Evolutionary conservation across 345 rosid species (phyloP).

Genomic region (Fremontodendron californicum): DNA sequence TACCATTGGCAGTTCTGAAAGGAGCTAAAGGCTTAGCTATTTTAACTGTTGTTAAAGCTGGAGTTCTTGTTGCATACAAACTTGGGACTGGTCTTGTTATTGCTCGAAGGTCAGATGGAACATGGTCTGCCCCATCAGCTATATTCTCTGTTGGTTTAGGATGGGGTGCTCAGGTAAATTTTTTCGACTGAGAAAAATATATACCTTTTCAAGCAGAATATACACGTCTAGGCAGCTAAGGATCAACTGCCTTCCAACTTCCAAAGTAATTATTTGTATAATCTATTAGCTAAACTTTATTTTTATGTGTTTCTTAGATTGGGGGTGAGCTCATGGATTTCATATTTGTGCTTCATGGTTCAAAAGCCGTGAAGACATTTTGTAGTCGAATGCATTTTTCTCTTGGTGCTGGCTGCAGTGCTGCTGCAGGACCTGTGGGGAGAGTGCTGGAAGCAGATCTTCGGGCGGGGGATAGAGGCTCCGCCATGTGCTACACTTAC

Average conservation of each 20-base stretch:
- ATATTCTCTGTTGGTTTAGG: slow-evolving; percentile 81
- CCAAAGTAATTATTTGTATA: not conserved
- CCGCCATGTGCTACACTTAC: slow-evolving; percentile 75
- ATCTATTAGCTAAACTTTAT: not conserved
- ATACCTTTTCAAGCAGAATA: not conserved
- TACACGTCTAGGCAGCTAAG: not conserved
- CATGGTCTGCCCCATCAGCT: too few species aligned
- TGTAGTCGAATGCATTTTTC: too few species aligned
- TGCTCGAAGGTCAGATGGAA: too few species aligned
- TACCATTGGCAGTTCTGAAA: slow-evolving; percentile 71
- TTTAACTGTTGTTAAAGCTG: slow-evolving; percentile 96
- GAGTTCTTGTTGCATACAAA: slow-evolving; percentile 70
- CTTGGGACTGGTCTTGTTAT: slow-evolving; percentile 88
- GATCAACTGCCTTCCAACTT: not conserved
- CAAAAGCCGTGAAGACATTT: too few species aligned
- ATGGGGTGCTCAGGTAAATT: slow-evolving; percentile 96
- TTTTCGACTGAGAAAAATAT: not conserved
- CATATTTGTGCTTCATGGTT: slow-evolving; percentile 75
- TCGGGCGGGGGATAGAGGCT: slow-evolving; percentile 71
- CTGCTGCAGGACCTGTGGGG: slow-evolving; percentile 94
- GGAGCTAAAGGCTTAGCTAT: slow-evolving; percentile 84
- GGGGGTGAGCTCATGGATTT: slow-evolving; percentile 97
- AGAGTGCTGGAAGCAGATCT: too few species aligned
- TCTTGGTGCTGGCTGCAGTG: slow-evolving; percentile 96
- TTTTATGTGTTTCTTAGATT: too few species aligned